These are phyloP conservation scores for Ogataea siamensis DNA, from an alignment of 805 yeast genomes.

Conservation along the genomic window DNA sequence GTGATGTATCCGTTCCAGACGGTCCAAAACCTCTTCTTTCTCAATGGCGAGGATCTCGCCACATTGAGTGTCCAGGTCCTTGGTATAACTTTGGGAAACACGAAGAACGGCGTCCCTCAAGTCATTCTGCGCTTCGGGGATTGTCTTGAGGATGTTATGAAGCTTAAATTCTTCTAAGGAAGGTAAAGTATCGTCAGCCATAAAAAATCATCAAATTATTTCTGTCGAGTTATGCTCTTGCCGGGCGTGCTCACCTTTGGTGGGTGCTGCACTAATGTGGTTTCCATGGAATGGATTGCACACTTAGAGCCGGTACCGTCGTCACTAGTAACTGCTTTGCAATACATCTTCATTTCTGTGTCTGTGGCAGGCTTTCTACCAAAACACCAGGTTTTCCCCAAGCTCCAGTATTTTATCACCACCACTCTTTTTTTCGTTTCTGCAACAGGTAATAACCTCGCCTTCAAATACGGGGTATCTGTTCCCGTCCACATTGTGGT, in stretches of 20 bases:
- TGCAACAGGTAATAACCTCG: constrained; percentile 56
- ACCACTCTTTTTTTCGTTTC: constrained; percentile 50
- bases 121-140: constrained; percentile 26
- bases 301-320: constrained; percentile 39
- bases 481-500: constrained; percentile 68
- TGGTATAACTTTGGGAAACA: constrained; percentile 23
- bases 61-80: constrained; percentile 33
- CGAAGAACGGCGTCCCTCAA: constrained; percentile 25
- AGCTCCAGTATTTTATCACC: constrained; percentile 42
- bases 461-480: constrained; percentile 53
- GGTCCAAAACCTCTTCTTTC: constrained; percentile 19
- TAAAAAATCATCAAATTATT: constrained; percentile 2
- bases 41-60: constrained; percentile 25
- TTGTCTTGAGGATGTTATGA: constrained; percentile 23
- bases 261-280: constrained; percentile 73
- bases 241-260: constrained; percentile 47
- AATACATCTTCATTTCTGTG: constrained; percentile 52
- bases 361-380: constrained; percentile 40
- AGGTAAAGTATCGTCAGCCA: constrained; percentile 21
- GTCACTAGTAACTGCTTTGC: constrained; percentile 53
- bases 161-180: constrained; percentile 29
- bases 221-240: constrained; percentile 11
- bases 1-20: constrained; percentile 17
- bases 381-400: constrained; percentile 39
- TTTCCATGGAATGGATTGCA: constrained; percentile 56